Evolutionary conservation across 371 early-diverging fungal species (phyloP).

Genomic region (Smittium culicis): DNA sequence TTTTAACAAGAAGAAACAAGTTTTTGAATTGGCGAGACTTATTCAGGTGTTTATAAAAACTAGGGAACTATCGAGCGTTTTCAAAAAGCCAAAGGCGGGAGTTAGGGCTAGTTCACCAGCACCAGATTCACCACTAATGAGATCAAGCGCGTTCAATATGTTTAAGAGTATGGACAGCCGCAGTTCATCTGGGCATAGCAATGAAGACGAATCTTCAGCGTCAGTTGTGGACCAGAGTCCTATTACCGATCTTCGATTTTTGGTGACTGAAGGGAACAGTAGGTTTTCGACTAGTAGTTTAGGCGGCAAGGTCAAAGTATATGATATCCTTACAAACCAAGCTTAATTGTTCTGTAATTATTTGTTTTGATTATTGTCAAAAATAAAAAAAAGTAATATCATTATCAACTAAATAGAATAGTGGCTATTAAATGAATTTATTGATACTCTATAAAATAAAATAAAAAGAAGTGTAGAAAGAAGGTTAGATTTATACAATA

Average conservation of each 20-base stretch:
- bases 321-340: not conserved
- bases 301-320: not conserved
- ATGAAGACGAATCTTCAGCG: not conserved
- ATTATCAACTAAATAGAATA: too few relatives aligned
- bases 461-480: not conserved
- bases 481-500: not conserved
- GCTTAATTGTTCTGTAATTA: not conserved
- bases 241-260: not conserved
- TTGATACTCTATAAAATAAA: not conserved
- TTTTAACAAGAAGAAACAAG: too few relatives aligned
- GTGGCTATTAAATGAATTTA: too few relatives aligned
- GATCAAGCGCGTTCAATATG: slow-evolving; percentile 59
- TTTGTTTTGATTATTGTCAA: too few relatives aligned
- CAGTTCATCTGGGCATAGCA: not conserved
- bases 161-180: slow-evolving; percentile 85
- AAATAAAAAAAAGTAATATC: too few relatives aligned
- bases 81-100: slow-evolving; percentile 23
- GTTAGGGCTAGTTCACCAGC: slow-evolving; percentile 19
- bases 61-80: slow-evolving; percentile 13
- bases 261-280: not conserved
- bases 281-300: not conserved
- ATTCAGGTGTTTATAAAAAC: too few relatives aligned
- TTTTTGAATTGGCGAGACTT: too few relatives aligned
- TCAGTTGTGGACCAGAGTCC: not conserved
- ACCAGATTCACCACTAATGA: slow-evolving; percentile 20